Conservation (phyloP, 208 protist species). For the Acanthamoeba quina region DNA sequence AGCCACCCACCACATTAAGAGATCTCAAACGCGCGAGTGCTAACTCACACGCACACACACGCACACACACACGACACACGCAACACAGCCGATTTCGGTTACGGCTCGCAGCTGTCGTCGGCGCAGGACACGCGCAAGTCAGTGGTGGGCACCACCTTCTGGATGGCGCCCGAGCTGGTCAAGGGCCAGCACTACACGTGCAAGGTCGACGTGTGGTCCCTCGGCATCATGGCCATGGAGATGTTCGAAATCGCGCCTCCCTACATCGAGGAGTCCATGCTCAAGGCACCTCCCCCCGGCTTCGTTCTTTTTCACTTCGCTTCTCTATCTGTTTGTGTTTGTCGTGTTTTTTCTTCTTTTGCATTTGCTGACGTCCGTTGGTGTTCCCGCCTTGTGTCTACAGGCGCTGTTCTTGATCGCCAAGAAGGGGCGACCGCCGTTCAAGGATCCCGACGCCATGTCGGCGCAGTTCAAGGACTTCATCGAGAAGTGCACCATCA, state of each 20-base stretch:
- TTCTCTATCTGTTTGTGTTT: background rate
- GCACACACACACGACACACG: background rate
- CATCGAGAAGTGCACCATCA: constrained; percentile 64
- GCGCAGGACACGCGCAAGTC: constrained; percentile 87
- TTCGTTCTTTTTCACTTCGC: background rate
- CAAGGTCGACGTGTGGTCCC: constrained; percentile 48
- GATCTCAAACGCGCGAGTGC: too few species aligned
- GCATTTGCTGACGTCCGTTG: background rate
- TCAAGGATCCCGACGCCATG: constrained; percentile 57
- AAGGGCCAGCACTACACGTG: constrained; percentile 71
- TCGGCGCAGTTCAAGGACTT: constrained; percentile 67
- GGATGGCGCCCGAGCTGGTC: constrained; percentile 88
- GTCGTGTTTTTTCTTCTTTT: background rate
- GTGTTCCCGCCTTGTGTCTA: background rate
- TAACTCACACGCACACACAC: background rate
- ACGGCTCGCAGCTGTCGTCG: constrained; percentile 87
- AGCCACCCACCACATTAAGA: background rate
- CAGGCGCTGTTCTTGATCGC: constrained; percentile 68
- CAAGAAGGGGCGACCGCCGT: constrained; percentile 56
- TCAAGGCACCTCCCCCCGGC: constrained; percentile 18
- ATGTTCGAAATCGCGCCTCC: constrained; percentile 56
- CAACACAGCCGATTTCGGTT: constrained; percentile 91
- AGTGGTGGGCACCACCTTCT: constrained; percentile 90
- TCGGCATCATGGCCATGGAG: constrained; percentile 66
- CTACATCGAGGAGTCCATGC: constrained; percentile 64